Evolutionary conservation across 2,329 filamentous ascomycete species (phyloP).

Genomic region (Penicillium decumbens): DNA sequence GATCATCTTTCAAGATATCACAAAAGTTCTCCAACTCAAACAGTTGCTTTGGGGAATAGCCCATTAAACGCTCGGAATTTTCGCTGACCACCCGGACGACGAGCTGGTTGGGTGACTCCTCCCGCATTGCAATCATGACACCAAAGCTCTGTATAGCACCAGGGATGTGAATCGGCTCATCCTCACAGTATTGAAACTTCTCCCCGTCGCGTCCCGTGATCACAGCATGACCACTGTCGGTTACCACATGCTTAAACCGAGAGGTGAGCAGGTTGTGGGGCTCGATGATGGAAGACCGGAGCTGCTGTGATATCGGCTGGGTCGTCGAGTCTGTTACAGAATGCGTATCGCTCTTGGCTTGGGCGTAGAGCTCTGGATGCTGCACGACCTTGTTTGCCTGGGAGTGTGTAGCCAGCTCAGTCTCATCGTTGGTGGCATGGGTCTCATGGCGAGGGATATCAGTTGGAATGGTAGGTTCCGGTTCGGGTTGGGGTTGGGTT

Average conservation of each 20-base stretch:
- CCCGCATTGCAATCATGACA: conserved; percentile 64
- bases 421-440: conserved; percentile 7
- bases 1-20: conserved; percentile 79
- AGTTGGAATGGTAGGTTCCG: conserved; percentile 9
- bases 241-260: conserved; percentile 73
- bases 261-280: conserved; percentile 56
- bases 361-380: conserved; percentile 19
- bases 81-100: conserved; percentile 72
- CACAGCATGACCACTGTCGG: conserved; percentile 72
- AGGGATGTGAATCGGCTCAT: conserved; percentile 84
- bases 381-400: conserved; percentile 17
- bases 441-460: conserved; percentile 16
- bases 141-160: conserved; percentile 78
- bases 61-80: conserved; percentile 70
- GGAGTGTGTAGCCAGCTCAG: conserved; percentile 19
- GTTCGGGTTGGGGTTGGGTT: too few relatives aligned
- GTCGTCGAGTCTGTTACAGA: conserved; percentile 8
- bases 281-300: conserved; percentile 26
- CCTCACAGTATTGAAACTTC: conserved; percentile 73
- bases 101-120: conserved; percentile 61
- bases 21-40: conserved; percentile 72
- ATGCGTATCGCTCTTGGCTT: conserved; percentile 7
- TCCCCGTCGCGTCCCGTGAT: conserved; percentile 73
- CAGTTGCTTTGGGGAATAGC: conserved; percentile 69
- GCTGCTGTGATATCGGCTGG: neutral